Percentiles rank a stretch among this genome's conserved stretches.
Evolutionary conservation across 2,329 filamentous ascomycete species (phyloP).

Genomic region (Aspergillus costaricaensis): DNA sequence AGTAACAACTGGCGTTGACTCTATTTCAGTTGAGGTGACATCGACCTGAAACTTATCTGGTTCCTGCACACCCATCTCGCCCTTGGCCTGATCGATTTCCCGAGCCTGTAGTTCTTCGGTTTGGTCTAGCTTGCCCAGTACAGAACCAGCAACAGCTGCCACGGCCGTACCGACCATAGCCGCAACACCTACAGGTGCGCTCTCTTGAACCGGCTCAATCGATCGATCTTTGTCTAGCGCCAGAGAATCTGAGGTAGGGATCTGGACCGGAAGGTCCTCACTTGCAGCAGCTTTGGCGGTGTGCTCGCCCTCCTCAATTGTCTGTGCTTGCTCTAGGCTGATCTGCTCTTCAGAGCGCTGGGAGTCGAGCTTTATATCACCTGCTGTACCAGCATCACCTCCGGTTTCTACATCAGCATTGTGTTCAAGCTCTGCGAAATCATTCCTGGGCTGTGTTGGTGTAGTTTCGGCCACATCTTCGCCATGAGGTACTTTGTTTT

Average conservation of each 20-base stretch:
- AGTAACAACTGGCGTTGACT: neutral
- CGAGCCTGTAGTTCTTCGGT: neutral
- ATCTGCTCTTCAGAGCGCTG: conserved; percentile 9
- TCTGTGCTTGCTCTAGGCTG: neutral
- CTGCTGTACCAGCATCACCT: conserved; percentile 16
- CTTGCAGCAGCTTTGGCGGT: neutral
- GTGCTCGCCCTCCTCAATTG: conserved; percentile 6
- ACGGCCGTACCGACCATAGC: conserved; percentile 25
- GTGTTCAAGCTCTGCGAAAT: neutral
- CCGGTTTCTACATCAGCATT: conserved; percentile 11
- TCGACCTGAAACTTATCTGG: too few species aligned
- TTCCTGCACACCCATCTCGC: neutral
- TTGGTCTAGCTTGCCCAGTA: conserved; percentile 2
- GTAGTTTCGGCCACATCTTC: conserved; percentile 17
- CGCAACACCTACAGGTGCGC: conserved; percentile 13
- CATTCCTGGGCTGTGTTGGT: conserved; percentile 12
- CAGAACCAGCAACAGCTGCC: conserved; percentile 12
- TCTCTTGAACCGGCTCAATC: neutral
- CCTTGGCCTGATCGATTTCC: neutral
- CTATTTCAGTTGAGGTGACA: neutral
- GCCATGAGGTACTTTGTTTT: conserved; percentile 12
- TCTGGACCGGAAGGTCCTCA: conserved; percentile 6
- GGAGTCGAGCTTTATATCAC: neutral
- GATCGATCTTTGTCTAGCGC: conserved; percentile 2
- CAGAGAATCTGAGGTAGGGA: neutral